Base-by-base conservation (phyloP, 176 grass and related monocot genomes). In the sorghum (Sorghum bicolor) region DNA sequence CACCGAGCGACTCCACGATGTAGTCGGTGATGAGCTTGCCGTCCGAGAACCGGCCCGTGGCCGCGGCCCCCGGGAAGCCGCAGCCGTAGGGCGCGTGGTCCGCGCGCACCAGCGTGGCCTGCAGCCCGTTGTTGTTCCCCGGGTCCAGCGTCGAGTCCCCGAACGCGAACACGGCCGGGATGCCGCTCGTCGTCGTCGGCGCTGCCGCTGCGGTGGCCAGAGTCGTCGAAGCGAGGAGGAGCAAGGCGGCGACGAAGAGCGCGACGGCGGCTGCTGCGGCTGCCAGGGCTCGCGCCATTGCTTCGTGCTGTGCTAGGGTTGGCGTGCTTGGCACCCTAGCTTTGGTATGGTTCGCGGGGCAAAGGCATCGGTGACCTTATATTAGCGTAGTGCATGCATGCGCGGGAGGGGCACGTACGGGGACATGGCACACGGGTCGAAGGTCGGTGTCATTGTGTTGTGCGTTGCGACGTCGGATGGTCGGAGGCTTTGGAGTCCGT, bases 101-200 rank as follows among this genome's bases (percentile, higher is more conserved):
- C 11, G 89, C 94, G 77, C 87, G 89, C 53, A 81, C 79, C n/a
- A 86, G 1, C 85, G 91, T 91, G 11, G 1, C 0, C n/a, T n/a
- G n/a, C 37, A 94, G 75, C 12, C 55, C 41, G 86, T 93, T 97
- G 84, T 97, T 97, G 89, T 93, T 97, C 79, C 94, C 94, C 13
- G 89, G 53, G 87, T 97, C 94, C 39, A 97, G 53, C 70, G 94
- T 91, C 0, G 91, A 97, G 82, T 97, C 94, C 31, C 94, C 89
- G 75, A 94, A 93, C 11, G 87, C 91, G 83, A 97, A 97, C 76
- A 97, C 82, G 8, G 86, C 88, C 4, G 86, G 79, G 84, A 92
- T 69, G 78, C 61, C 87, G 20, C 86, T 57, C n/a, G 48, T 61
- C 29, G 48, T 61, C 28, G 71, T 15, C 43, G 44, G 16, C 4